Evolutionary conservation across 257 asterid species (phyloP).

Genomic region (Plectranthus barbatus): DNA sequence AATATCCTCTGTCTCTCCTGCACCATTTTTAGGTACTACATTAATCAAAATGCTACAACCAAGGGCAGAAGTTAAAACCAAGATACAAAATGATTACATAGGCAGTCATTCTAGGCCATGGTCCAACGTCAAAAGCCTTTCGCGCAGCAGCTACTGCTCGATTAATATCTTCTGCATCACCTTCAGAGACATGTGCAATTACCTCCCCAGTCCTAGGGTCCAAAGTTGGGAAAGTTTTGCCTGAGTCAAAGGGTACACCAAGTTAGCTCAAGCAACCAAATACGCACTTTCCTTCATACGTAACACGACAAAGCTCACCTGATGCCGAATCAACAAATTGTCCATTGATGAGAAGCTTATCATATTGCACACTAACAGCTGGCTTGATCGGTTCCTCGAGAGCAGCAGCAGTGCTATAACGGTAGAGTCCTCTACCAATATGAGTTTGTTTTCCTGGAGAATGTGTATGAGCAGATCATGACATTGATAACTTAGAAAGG

Average conservation of each 20-base stretch:
- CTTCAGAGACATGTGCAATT: constrained; percentile 86
- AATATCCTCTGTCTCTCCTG: constrained; percentile 81
- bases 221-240: constrained; percentile 77
- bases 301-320: constrained; percentile 30
- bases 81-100: constrained; percentile 40
- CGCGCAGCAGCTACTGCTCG: constrained; percentile 94
- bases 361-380: constrained; percentile 52
- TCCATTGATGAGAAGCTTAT: constrained; percentile 85
- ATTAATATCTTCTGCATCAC: constrained; percentile 75
- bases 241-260: constrained; percentile 24
- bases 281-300: neutral
- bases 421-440: constrained; percentile 32
- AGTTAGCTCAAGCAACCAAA: constrained; percentile 10
- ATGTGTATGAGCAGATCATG: neutral
- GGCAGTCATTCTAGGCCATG: constrained; percentile 93
- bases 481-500: neutral
- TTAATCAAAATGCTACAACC: neutral
- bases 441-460: constrained; percentile 37
- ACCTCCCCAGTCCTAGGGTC: constrained; percentile 92
- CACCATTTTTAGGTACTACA: constrained; percentile 6
- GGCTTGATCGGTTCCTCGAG: constrained; percentile 76
- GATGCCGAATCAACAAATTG: constrained; percentile 84
- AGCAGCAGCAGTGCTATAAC: constrained; percentile 66
- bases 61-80: neutral
- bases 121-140: constrained; percentile 92